Evolutionary conservation across 2,329 filamentous ascomycete genomes (phyloP).

Genomic region (Cryphonectria radicalis): DNA sequence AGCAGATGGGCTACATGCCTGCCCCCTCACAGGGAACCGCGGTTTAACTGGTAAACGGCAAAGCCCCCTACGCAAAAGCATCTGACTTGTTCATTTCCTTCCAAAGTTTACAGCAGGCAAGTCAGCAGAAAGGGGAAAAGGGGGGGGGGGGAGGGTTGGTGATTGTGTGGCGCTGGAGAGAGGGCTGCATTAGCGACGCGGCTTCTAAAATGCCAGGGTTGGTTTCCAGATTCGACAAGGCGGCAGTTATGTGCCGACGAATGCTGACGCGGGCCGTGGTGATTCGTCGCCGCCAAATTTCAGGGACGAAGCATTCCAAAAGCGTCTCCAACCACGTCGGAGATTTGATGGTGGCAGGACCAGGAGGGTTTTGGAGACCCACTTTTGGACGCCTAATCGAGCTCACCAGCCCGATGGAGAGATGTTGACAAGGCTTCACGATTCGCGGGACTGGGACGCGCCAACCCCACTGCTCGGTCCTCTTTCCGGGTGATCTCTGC

Average conservation of each 20-base stretch:
- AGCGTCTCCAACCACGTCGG: neutral
- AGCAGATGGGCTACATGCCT: neutral
- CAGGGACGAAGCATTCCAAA: conserved; percentile 16
- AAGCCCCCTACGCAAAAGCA: neutral
- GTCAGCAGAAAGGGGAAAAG: neutral
- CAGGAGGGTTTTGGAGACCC: neutral
- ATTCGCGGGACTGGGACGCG: conserved; percentile 6
- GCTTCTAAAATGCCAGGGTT: neutral
- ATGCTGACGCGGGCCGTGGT: conserved; percentile 6
- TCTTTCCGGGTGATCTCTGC: neutral
- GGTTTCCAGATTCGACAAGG: conserved; percentile 9
- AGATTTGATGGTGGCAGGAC: conserved; percentile 9
- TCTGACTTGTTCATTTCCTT: conserved; percentile 14
- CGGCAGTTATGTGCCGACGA: conserved; percentile 8
- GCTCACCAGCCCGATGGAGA: conserved; percentile 7
- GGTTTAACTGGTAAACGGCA: neutral
- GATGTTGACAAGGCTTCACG: conserved; percentile 7
- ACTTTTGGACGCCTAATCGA: neutral
- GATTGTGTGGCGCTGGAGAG: neutral
- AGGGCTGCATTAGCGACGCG: neutral
- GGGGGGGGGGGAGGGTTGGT: neutral
- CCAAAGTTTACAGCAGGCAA: neutral
- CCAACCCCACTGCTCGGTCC: conserved; percentile 7
- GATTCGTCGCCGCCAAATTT: conserved; percentile 16
- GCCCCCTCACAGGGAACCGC: conserved; percentile 17